phyloP scores from a whole-genome alignment of 768 basidiomycete genomes.

The Heimioporus sp. region DNA sequence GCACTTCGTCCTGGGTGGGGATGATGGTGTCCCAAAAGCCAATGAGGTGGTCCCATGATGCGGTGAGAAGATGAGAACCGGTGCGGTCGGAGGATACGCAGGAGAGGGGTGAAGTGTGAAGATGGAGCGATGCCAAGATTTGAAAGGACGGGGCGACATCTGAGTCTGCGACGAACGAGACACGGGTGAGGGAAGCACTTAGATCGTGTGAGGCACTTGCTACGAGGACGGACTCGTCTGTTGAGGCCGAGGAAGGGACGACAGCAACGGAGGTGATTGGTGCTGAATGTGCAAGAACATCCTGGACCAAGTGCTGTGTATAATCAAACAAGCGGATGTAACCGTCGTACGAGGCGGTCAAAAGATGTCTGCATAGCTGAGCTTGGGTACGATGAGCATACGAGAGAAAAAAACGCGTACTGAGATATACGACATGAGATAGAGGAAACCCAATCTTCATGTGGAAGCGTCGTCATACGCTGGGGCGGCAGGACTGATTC shows the following conservation, averaged over 20 bases:
- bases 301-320: slow-evolving; percentile 54
- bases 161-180: slow-evolving; percentile 2
- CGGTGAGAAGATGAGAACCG: slow-evolving; percentile 70
- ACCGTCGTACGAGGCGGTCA: slow-evolving; percentile 83
- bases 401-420: slow-evolving; percentile 5
- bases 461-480: slow-evolving; percentile 72
- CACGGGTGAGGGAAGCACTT: slow-evolving; percentile 54
- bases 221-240: slow-evolving; percentile 39
- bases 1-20: slow-evolving; percentile 63
- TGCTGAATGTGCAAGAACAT: slow-evolving; percentile 53
- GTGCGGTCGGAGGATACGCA: slow-evolving; percentile 55
- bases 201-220: slow-evolving; percentile 81
- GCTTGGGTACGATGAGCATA: neutral
- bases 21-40: slow-evolving; percentile 75
- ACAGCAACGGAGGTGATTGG: slow-evolving; percentile 66
- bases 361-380: slow-evolving; percentile 49
- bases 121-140: slow-evolving; percentile 65
- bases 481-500: slow-evolving; percentile 87
- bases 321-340: slow-evolving; percentile 72
- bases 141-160: slow-evolving; percentile 20
- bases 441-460: slow-evolving; percentile 94
- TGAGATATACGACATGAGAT: slow-evolving; percentile 55
- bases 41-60: slow-evolving; percentile 85
- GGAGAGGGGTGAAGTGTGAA: slow-evolving; percentile 82
- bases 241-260: slow-evolving; percentile 37